Evolutionary conservation across 2,329 filamentous ascomycete species (phyloP), one percentile per base, ranked within the genome.

Genomic region (Hypocrella siamensis): DNA sequence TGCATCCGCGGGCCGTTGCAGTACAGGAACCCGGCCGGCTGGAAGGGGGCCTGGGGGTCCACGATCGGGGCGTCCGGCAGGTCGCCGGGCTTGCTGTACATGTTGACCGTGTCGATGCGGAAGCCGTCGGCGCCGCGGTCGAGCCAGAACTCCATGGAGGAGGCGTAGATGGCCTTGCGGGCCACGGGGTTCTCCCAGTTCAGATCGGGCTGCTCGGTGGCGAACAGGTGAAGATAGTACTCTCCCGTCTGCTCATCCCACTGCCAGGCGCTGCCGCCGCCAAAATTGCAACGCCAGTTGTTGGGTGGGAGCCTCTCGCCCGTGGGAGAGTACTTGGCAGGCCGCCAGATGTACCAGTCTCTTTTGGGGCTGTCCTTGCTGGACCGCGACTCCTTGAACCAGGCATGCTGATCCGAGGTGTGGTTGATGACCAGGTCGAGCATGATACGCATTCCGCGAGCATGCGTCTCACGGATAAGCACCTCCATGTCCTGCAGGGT

Each of bases 371-470:
- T 77, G 39, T 67, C 59, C 35, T 63, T 70, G 26, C 68, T 73
- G 22, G 65, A 67, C 31, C 70, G 60, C 3, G 73, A 78, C 44
- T 80, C 67, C 30, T 69, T 61, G 53, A 83, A 83, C 78, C 78
- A 85, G 4, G 63, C 60, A 43, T 82, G 75, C 47, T 80, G 64
- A 39, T 78, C 69, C 3, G 72, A 79, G 0, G 79, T 84, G 47
- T 88, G 80, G 41, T 85, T 88, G 38, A 85, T 67, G 2, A 86
- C 80, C 3, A 86, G 59, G 45, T 86, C 79, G 36, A 85, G 65
- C 35, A 86, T 72, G 9, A 85, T 53, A 40, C 69, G 72, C 68
- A 85, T 80, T 3, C 66, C 72, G 4, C 75, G 63, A 12, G 62
- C 51, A 37, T 79, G 74, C 26, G 69, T 63, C 28, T 67, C 67